Base-by-base conservation (phyloP, 495 filamentous ascomycete genomes). In the Aspergillus olivimuriae region DNA sequence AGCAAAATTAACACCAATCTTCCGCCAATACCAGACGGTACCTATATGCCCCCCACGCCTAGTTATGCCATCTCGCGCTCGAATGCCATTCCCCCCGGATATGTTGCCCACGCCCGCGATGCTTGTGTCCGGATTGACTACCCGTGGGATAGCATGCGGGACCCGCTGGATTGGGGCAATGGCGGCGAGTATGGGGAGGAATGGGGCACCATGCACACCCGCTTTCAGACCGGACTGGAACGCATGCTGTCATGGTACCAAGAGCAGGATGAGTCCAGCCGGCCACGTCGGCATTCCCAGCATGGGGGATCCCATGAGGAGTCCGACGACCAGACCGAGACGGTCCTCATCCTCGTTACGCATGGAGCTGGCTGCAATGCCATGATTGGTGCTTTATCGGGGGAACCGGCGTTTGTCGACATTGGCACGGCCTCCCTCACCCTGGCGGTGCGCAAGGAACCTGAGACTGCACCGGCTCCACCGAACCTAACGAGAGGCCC, bases 351-450 rank as follows among this genome's bases (percentile, higher is more conserved):
- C 21, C 63, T 99, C 10, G 87, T 99, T 39, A 95, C 94, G 0
- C 92, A 99, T 55, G 91, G 91, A n/a, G 94, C 94, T 9, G 94
- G 90, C 37, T 95, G 92, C 64, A 99, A 99, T 65, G 94, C 92
- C 0, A 63, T 99, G 36, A 89, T 97, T 38, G 89, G 91, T 4
- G 87, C 87, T 4, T 70, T 99, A 42, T 94, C 87, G 0, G 83
- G 90, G 41, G 84, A 91, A 49, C 88, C 92, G 0, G 86, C 91
- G 2, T 74, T 99, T 6, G 73, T 92, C 37, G 90, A 97, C 58
- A 85, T 97, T 12, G 83, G 79, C 23, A 88, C 91, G 66, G 85
- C 90, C 7, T 94, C 89, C 0, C 72, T 98, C 20, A 95, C 92
- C 0, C 83, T 96, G 82, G 90, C 91, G 9, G 78, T 85, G 21